Evolutionary conservation across 495 filamentous ascomycete genomes (phyloP).

Genomic region (Evernia prunastri): DNA sequence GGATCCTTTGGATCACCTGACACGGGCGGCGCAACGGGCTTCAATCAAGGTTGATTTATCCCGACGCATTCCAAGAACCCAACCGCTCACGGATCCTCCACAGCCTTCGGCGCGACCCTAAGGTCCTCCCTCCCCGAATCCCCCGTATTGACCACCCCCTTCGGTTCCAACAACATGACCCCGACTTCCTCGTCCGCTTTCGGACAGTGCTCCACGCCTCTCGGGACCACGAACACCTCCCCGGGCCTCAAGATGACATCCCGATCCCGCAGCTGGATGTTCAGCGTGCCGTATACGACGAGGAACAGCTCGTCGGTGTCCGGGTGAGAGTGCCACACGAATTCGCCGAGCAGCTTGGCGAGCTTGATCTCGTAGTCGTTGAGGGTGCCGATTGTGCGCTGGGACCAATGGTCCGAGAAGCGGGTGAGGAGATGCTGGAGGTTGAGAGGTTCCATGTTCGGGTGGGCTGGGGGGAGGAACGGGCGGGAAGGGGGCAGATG

Average conservation of each 20-base stretch:
- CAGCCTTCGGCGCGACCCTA: slow-evolving; percentile 13
- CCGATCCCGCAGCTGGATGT: slow-evolving; percentile 27
- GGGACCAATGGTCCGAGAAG: slow-evolving; percentile 23
- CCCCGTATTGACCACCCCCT: slow-evolving; percentile 20
- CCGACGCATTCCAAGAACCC: too few relatives aligned
- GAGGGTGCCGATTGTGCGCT: slow-evolving; percentile 26
- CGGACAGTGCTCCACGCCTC: slow-evolving; percentile 21
- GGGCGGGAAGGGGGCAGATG: background rate
- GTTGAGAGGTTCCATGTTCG: slow-evolving; percentile 10
- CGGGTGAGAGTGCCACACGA: slow-evolving; percentile 36
- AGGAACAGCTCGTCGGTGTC: slow-evolving; percentile 39
- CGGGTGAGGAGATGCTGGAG: slow-evolving; percentile 18
- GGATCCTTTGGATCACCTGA: too few relatives aligned
- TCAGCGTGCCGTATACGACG: slow-evolving; percentile 27
- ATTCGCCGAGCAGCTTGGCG: slow-evolving; percentile 33
- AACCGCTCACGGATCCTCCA: slow-evolving; percentile 3
- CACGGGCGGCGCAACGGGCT: too few relatives aligned
- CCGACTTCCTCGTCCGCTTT: slow-evolving; percentile 21
- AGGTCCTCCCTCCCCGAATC: slow-evolving; percentile 8
- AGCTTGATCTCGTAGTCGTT: slow-evolving; percentile 33
- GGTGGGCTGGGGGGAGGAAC: background rate
- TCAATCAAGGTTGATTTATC: too few relatives aligned
- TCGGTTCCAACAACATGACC: slow-evolving; percentile 22
- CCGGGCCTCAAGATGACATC: slow-evolving; percentile 21
- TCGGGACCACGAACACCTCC: slow-evolving; percentile 22